A percentile compares a stretch with the other conserved stretches of the same genome.
Conservation (phyloP, 768 basidiomycete genomes). For the Chalciporus sphaerocephalus region DNA sequence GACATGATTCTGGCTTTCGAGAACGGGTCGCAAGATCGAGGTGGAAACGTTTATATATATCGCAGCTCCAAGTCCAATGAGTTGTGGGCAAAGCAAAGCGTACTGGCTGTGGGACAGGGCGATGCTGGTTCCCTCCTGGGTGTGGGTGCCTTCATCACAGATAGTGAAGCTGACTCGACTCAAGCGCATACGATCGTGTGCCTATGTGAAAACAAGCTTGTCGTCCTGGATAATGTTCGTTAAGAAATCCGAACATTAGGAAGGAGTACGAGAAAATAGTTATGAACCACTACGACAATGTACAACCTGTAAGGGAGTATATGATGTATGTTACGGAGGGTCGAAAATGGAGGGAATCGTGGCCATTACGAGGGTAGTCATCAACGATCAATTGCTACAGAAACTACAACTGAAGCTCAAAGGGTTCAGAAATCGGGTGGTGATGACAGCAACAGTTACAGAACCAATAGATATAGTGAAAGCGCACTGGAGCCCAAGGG, state of each 20-base stretch:
- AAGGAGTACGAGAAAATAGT: conserved; percentile 14
- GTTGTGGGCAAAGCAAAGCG: conserved; percentile 72
- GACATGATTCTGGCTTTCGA: conserved; percentile 78
- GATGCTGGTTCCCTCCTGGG: conserved; percentile 74
- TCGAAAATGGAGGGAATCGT: conserved; percentile 28
- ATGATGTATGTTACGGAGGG: conserved; percentile 34
- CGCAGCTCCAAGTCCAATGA: conserved; percentile 49
- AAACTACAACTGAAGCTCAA: conserved; percentile 28
- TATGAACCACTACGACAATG: conserved; percentile 28
- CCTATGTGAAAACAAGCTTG: conserved; percentile 72
- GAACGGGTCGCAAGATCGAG: conserved; percentile 58
- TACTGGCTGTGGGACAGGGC: conserved; percentile 71
- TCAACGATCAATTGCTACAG: conserved; percentile 32
- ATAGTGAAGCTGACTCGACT: conserved; percentile 27
- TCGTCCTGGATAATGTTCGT: conserved; percentile 47
- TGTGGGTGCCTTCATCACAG: conserved; percentile 48
- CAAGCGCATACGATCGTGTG: conserved; percentile 48
- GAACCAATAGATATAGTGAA: conserved; percentile 32
- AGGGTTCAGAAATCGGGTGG: conserved; percentile 19
- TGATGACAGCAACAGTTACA: conserved; percentile 28
- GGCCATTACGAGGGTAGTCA: conserved; percentile 34
- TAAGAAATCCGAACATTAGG: conserved; percentile 12
- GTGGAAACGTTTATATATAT: conserved; percentile 87
- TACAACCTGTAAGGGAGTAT: conserved; percentile 35
- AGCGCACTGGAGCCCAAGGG: conserved; percentile 22